Base-by-base conservation (phyloP, 805 yeast genomes). In the Yarrowia divulgata region DNA sequence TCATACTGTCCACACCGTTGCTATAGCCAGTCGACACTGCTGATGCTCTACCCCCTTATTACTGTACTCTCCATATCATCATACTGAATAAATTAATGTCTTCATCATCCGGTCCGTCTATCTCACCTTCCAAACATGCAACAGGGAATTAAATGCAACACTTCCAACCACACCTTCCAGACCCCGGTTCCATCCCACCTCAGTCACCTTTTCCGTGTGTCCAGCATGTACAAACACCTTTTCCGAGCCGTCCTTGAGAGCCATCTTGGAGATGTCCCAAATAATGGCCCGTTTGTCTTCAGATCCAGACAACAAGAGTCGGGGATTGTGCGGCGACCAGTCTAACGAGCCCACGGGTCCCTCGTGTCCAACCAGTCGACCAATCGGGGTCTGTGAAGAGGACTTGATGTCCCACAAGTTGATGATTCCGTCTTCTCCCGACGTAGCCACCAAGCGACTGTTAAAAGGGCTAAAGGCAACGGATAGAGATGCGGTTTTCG, bases 131-230 rank as follows among this genome's bases (percentile, higher is more conserved):
- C 97, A 93, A 2, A 93, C 77, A 71, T 93, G 97, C n/a, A 93
- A 79, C 0, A 93, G 85, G 75, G 93, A 93, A 75, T 93, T 97
- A 74, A 90, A 92, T 0, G 91, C 87, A 6, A 90, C 94, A 74
- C 92, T 87, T 3, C 91, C 88, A 45, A 92, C 72, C 84, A 89
- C 82, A 85, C 89, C 85, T 4, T 87, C 85, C 69, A 86, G 90
- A 70, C 87, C 87, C 0, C 87, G 85, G 69, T 90, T 90, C 98
- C 98, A 93, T 42, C 87, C 84, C 37, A 92, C 79, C 73, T 93
- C 98, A 72, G 89, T 90, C 2, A 93, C 91, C 3, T 94, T 93
- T n/a, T 89, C 81, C 85, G 89, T 84, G 77, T 93, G 98, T 0
- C 98, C 98, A 3, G 88, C 89, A 78, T 93, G 98, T 3, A 83